These are phyloP conservation scores for Pyracantha coccinea DNA, from an alignment of 331 rosid genomes.

Conservation along the genomic window DNA sequence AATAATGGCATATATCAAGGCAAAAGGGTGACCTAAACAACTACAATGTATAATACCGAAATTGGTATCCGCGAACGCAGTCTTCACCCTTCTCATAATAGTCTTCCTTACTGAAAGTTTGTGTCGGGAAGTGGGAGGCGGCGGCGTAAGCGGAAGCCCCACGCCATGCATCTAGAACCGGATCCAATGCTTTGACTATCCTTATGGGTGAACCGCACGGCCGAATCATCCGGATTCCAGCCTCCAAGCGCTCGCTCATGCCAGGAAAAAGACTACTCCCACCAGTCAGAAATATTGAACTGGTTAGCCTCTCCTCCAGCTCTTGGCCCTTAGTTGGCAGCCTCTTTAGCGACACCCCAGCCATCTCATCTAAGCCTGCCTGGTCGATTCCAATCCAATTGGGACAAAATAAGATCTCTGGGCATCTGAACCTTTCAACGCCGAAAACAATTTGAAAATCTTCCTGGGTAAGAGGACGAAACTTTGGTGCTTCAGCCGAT, in stretches of 20 bases:
- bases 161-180: conserved; percentile 91
- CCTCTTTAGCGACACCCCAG: conserved; percentile 80
- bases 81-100: conserved; percentile 90
- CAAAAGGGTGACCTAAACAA: neutral
- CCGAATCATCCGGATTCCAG: conserved; percentile 80
- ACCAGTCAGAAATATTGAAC: conserved; percentile 68
- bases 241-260: conserved; percentile 66
- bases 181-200: conserved; percentile 72
- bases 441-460: conserved; percentile 81
- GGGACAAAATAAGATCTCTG: conserved; percentile 80
- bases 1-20: too few relatives aligned
- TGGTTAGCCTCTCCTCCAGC: conserved; percentile 60
- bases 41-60: conserved; percentile 42
- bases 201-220: conserved; percentile 73
- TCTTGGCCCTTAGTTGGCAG: conserved; percentile 38
- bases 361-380: conserved; percentile 90
- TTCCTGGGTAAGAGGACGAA: conserved; percentile 65
- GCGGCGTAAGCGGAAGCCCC: conserved; percentile 87
- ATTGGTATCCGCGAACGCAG: conserved; percentile 66
- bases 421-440: conserved; percentile 92
- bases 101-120: conserved; percentile 71
- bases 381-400: conserved; percentile 91
- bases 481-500: conserved; percentile 48
- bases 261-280: conserved; percentile 85
- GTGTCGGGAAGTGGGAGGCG: conserved; percentile 49